A percentile compares a stretch with the other conserved stretches of the same genome.
phyloP scores from a whole-genome alignment of 441 rosid species.

The Erysimum cheiri region DNA sequence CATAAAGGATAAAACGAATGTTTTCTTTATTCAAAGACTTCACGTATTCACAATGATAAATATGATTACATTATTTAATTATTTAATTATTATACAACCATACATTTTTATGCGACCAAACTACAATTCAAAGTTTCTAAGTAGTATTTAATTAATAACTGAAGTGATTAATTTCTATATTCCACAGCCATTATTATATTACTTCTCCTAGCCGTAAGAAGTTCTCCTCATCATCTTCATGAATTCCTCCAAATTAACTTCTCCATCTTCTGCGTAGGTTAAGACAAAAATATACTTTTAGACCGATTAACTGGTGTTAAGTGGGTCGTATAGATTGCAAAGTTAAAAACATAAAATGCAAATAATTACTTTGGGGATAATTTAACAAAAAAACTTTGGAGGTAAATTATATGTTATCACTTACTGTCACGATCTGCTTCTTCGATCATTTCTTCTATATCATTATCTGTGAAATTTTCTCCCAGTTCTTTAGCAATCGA shows the following conservation, averaged over 20 bases:
- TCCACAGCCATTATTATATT: neutral
- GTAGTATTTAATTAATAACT: too few species aligned
- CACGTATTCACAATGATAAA: neutral
- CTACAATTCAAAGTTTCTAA: neutral
- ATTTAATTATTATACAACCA: neutral
- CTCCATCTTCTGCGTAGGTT: constrained; percentile 67
- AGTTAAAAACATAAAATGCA: neutral
- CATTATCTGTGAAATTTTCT: constrained; percentile 77
- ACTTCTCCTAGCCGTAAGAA: constrained; percentile 52
- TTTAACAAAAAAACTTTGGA: too few species aligned
- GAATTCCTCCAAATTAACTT: constrained; percentile 75
- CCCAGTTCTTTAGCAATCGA: constrained; percentile 79
- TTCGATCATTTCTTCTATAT: constrained; percentile 80
- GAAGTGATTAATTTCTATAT: neutral
- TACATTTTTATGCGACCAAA: constrained; percentile 2
- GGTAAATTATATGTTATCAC: constrained; percentile 24
- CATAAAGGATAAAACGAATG: neutral
- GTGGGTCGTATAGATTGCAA: neutral
- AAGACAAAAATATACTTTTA: neutral
- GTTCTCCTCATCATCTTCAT: constrained; percentile 82
- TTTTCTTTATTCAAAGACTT: neutral
- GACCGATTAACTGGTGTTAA: neutral
- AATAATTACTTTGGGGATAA: neutral
- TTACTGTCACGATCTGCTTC: constrained; percentile 91
- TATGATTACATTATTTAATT: neutral